These are phyloP conservation scores for Trichoderma gamsii DNA, from an alignment of 495 filamentous ascomycete species.

Conservation along the genomic window DNA sequence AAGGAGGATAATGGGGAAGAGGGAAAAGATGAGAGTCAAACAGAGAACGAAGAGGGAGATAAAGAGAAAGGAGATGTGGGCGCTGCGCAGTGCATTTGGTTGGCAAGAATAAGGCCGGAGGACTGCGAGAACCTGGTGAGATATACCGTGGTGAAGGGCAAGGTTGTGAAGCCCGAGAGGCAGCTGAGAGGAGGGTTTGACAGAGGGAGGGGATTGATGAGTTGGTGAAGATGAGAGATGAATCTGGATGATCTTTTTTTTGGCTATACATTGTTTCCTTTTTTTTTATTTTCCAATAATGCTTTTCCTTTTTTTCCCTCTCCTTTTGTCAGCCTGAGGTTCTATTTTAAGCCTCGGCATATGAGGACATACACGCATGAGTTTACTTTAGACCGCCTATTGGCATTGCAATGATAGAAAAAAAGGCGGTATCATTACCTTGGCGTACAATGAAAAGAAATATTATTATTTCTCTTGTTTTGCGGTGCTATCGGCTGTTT, in stretches of 20 bases:
- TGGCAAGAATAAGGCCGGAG: constrained; percentile 80
- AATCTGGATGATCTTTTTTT: not conserved
- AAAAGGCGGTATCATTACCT: too few species aligned
- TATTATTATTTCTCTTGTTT: too few species aligned
- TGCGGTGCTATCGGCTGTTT: too few species aligned
- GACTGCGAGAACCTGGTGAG: constrained; percentile 91
- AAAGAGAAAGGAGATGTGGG: constrained; percentile 45
- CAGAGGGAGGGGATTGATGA: constrained; percentile 66
- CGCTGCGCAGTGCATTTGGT: constrained; percentile 87
- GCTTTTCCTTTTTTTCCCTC: too few species aligned
- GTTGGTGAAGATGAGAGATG: constrained; percentile 56
- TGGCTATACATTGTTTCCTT: too few species aligned
- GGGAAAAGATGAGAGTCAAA: constrained; percentile 18
- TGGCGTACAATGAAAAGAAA: too few species aligned
- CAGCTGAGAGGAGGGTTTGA: constrained; percentile 92
- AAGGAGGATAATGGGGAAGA: constrained; percentile 20
- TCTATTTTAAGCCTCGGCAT: not conserved
- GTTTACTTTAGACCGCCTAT: too few species aligned
- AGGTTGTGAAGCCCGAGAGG: constrained; percentile 77
- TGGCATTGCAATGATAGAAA: too few species aligned
- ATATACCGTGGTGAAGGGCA: constrained; percentile 87
- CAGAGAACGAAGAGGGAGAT: constrained; percentile 27
- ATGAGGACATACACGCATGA: not conserved
- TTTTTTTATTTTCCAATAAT: not conserved
- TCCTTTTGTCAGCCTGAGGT: not conserved